Evolutionary conservation across 441 rosid genomes (phyloP).

Genomic region (Syzygium malaccense): DNA sequence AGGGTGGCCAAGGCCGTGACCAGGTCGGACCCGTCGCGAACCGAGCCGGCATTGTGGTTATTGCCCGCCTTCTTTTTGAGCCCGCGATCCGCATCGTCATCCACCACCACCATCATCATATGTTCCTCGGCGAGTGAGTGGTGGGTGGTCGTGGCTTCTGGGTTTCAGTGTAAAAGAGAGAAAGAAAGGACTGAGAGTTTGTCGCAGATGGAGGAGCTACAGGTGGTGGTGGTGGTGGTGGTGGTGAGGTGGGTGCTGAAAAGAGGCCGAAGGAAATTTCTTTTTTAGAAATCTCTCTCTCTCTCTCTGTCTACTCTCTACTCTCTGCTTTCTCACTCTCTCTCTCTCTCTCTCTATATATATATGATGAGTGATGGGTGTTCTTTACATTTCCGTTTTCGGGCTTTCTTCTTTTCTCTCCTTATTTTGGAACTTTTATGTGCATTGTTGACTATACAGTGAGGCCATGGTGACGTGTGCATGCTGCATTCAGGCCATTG

Average conservation of each 20-base stretch:
- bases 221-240: not conserved
- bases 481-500: not conserved
- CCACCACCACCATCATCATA: constrained; percentile 27
- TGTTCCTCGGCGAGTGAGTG: not conserved
- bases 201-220: not conserved
- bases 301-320: no score
- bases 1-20: constrained; percentile 29
- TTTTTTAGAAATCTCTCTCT: not conserved
- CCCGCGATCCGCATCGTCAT: constrained; percentile 6
- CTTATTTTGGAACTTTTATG: constrained; percentile 13
- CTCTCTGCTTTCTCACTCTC: not conserved
- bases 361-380: not conserved
- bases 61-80: not conserved
- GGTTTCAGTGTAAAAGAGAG: constrained; percentile 54
- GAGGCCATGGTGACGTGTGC: not conserved
- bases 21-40: constrained; percentile 30
- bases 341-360: not conserved
- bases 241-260: not conserved
- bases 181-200: not conserved
- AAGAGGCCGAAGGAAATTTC: not conserved
- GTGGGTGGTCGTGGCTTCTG: constrained; percentile 16
- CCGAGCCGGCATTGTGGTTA: constrained; percentile 18
- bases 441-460: not conserved
- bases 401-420: constrained; percentile 8
- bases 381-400: not conserved